Evolutionary conservation across 2,329 filamentous ascomycete species (phyloP).

Genomic region (Ceratocystis variospora): DNA sequence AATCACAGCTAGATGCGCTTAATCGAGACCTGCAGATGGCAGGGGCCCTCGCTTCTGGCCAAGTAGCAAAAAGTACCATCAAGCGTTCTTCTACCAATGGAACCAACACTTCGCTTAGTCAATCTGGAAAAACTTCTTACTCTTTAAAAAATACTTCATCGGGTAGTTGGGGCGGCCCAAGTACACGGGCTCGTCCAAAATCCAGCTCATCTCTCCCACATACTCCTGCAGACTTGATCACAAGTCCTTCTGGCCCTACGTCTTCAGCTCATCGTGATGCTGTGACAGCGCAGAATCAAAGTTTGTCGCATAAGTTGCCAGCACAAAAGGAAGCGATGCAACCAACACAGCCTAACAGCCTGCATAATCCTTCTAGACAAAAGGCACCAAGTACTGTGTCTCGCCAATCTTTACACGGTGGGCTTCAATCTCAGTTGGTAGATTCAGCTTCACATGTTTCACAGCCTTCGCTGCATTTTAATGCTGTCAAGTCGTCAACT

Average conservation of each 20-base stretch:
- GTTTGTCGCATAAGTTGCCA: slow-evolving; percentile 2
- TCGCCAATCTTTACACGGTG: slow-evolving; percentile 4
- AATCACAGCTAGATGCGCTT: slow-evolving; percentile 19
- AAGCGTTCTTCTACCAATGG: neutral
- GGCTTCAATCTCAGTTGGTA: neutral
- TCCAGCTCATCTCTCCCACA: slow-evolving; percentile 5
- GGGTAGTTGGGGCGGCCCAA: neutral
- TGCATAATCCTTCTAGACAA: slow-evolving; percentile 14
- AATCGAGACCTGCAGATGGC: slow-evolving; percentile 12
- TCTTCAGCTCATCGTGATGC: slow-evolving; percentile 1
- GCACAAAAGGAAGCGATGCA: neutral
- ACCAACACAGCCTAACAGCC: slow-evolving; percentile 4
- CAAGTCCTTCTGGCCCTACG: neutral
- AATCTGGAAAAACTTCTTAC: neutral
- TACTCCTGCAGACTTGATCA: neutral
- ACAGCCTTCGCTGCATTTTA: neutral
- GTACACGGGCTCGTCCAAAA: slow-evolving; percentile 10
- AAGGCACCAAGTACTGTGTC: neutral
- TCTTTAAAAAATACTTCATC: neutral
- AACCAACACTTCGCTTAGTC: neutral
- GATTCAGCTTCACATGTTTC: slow-evolving; percentile 2
- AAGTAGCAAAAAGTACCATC: slow-evolving; percentile 30
- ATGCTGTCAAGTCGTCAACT: neutral
- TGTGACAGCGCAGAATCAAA: slow-evolving; percentile 1
- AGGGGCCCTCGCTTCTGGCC: slow-evolving; percentile 28